Conservation (phyloP, 495 filamentous ascomycete species). For the Penicillium desertorum region DNA sequence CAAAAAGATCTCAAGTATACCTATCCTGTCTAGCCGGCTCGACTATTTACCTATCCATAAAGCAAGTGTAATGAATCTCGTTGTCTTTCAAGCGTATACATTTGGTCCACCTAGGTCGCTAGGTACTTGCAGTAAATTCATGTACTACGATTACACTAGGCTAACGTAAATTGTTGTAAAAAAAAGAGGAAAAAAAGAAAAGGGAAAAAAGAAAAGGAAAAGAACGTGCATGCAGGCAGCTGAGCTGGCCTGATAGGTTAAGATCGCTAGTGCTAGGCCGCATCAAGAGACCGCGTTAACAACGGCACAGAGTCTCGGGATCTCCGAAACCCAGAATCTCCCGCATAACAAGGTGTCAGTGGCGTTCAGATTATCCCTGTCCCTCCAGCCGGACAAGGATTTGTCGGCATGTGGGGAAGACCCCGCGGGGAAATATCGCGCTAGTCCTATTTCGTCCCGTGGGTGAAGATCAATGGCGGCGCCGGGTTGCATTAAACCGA, state of each 20-base stretch:
- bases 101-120: background rate
- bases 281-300: too few species aligned
- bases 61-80: background rate
- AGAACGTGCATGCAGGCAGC: too few species aligned
- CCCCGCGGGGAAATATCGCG: constrained; percentile 4
- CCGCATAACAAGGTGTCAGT: background rate
- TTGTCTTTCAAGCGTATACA: background rate
- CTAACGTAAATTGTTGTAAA: background rate
- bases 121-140: background rate
- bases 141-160: background rate
- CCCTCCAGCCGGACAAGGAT: background rate
- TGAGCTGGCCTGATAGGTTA: too few species aligned
- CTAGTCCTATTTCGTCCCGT: background rate
- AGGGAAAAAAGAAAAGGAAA: too few species aligned
- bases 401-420: background rate
- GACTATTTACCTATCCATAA: background rate
- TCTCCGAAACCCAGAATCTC: too few species aligned
- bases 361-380: background rate
- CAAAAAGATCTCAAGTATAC: background rate
- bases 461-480: background rate
- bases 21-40: background rate
- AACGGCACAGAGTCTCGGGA: too few species aligned
- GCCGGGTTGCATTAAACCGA: constrained; percentile 1
- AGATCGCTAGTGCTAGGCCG: too few species aligned
- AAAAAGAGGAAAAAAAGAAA: background rate